Evolutionary conservation across 495 filamentous ascomycete species (phyloP).

Genomic region (Aspergillus nidulans): DNA sequence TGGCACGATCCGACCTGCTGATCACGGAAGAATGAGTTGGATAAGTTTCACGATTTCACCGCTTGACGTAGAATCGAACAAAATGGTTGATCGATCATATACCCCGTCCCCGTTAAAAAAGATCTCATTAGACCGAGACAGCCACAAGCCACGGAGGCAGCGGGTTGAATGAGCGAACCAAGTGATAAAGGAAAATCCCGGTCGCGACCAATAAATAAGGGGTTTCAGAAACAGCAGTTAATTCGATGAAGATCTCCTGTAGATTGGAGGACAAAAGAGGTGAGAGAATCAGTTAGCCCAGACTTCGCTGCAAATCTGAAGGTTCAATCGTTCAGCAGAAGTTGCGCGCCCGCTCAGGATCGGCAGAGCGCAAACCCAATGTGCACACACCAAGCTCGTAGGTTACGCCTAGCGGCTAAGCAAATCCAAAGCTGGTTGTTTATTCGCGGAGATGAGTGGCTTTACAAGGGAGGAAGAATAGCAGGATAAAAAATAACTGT

Average conservation of each 20-base stretch:
- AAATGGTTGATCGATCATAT: constrained; percentile 9
- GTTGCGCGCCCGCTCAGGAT: constrained; percentile 14
- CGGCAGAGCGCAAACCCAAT: constrained; percentile 8
- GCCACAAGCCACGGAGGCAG: constrained; percentile 3
- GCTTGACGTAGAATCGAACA: constrained; percentile 1
- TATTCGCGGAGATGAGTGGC: constrained; percentile 3
- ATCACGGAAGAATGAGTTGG: background rate
- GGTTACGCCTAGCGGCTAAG: constrained; percentile 6
- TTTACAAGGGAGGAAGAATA: background rate
- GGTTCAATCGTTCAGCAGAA: background rate
- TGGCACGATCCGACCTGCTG: background rate
- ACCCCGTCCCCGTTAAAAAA: constrained; percentile 1
- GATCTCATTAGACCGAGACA: constrained; percentile 6
- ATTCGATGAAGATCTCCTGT: background rate
- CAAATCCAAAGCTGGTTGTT: background rate
- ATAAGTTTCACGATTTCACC: background rate
- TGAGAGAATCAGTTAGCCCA: constrained; percentile 6
- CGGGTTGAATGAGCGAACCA: background rate
- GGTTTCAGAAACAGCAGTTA: background rate
- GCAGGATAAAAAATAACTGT: background rate
- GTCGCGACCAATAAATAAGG: background rate
- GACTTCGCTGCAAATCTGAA: constrained; percentile 1
- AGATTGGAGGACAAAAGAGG: background rate
- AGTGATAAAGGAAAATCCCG: background rate
- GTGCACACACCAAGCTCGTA: constrained; percentile 2